phyloP scores from a whole-genome alignment of 1,139 yeast species.

The Insectozyma bohioensis region DNA sequence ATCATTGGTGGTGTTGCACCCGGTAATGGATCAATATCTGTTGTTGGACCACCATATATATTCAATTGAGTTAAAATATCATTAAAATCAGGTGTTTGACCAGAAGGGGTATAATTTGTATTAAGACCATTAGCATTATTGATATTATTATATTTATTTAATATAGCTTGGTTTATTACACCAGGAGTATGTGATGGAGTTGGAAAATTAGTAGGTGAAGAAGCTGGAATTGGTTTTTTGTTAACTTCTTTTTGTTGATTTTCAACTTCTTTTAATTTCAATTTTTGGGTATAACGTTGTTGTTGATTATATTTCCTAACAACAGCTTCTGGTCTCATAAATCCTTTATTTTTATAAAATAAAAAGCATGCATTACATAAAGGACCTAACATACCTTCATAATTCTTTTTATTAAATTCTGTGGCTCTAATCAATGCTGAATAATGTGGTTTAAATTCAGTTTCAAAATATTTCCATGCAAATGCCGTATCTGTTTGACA shows the following conservation, averaged over 20 bases:
- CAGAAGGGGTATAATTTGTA: constrained; percentile 12
- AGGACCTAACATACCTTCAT: constrained; percentile 53
- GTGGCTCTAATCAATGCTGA: constrained; percentile 39
- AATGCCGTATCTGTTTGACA: constrained; percentile 43
- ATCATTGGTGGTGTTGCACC: constrained; percentile 49
- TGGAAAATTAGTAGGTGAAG: constrained; percentile 28
- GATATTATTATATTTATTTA: constrained; percentile 18
- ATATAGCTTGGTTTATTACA: constrained; percentile 43
- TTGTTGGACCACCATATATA: constrained; percentile 51
- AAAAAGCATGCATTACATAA: constrained; percentile 52
- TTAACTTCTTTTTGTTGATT: constrained; percentile 16
- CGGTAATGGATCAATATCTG: constrained; percentile 54
- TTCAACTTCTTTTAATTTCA: constrained; percentile 9
- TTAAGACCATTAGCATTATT: constrained; percentile 3
- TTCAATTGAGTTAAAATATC: constrained; percentile 51
- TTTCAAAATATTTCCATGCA: constrained; percentile 50
- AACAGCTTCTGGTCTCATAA: constrained; percentile 51
- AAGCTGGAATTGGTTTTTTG: constrained; percentile 7
- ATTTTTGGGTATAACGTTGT: constrained; percentile 39
- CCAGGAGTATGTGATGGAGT: constrained; percentile 49
- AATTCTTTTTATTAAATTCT: constrained; percentile 40
- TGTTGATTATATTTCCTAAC: constrained; percentile 50
- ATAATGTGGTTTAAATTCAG: constrained; percentile 40
- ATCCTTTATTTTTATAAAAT: constrained; percentile 49
- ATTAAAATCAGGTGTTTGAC: constrained; percentile 35